Base-by-base conservation (phyloP, 2,329 filamentous ascomycete species). In the Aspergillus sp. region DNA sequence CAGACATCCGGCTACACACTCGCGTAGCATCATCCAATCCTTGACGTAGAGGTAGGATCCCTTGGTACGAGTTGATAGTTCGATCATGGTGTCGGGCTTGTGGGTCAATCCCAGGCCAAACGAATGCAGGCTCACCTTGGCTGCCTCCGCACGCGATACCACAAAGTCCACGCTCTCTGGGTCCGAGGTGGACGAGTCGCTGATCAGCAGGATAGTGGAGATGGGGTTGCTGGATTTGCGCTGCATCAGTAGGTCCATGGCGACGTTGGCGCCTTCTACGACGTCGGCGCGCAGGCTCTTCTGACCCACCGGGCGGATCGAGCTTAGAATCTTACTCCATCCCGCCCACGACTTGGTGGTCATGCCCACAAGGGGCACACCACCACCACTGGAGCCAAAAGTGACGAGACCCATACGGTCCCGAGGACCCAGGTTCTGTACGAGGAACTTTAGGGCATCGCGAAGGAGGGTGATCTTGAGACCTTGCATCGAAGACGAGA, bases 1-100 rank as follows among this genome's bases (percentile, higher is more conserved):
- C 29, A 98, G 74, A 60, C 91, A 97, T 39, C 93, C 93, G 27
- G 90, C 93, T 40, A 96, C 78, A 65, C 93, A 97, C 67, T 98
- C 93, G 29, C 93, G 85, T 33, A 98, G 78, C 91, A 97, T 98
- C 91, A 97, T 97, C 93, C 93, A 98, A 67, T 98, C 93, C 70
- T 97, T 98, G 57, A 98, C 90, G 60, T 97, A 98, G 1, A 89
- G 94, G 63, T 97, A 98, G 1, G 89, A 94, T 4, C 90, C 93
- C 71, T 97, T 98, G 3, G 93, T 98, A 50, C 89, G 80, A 5
- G 87, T 93, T 0, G 93, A 97, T 8, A 98, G 74, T 69, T 97
- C 91, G 52, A 98, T 95, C 89, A 98, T 94, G 1, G 90, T 96
- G 63, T 98, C 93, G 4, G 93, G 93, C 70, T 97, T 97, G 70